Percentiles rank a stretch among this genome's conserved stretches.
phyloP scores from a whole-genome alignment of 352 stramenopile genomes.

The Thraustochytrium striatum region DNA sequence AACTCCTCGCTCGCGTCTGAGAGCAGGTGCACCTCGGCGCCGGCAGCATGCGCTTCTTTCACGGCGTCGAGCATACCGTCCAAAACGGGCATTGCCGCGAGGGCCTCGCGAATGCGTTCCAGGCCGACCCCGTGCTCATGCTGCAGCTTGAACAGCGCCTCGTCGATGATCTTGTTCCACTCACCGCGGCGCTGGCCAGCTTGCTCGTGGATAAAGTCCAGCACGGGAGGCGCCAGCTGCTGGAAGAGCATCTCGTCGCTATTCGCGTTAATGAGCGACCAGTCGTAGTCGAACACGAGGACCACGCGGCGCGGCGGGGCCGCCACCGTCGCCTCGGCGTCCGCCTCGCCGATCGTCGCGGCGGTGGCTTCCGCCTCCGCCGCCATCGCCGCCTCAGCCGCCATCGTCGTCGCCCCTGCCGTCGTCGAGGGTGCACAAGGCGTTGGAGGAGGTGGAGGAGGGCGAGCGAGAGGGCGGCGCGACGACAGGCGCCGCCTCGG shows the following conservation, averaged over 20 bases:
- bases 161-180: constrained; percentile 54
- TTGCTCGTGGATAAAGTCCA: constrained; percentile 50
- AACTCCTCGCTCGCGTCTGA: constrained; percentile 59
- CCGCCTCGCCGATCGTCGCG: too few relatives aligned
- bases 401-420: too few relatives aligned
- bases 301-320: constrained; percentile 4
- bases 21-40: constrained; percentile 53
- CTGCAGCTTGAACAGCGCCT: constrained; percentile 46
- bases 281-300: constrained; percentile 48
- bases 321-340: background rate
- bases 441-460: too few relatives aligned
- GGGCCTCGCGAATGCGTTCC: background rate
- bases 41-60: constrained; percentile 27
- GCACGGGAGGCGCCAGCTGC: constrained; percentile 52
- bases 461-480: too few relatives aligned
- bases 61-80: constrained; percentile 50
- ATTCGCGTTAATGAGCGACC: constrained; percentile 59
- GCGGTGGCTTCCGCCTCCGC: too few relatives aligned
- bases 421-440: too few relatives aligned
- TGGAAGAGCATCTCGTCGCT: constrained; percentile 58
- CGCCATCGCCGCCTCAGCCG: too few relatives aligned
- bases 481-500: background rate
- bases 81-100: constrained; percentile 42
- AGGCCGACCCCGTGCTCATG: background rate
- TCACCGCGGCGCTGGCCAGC: background rate